Base-by-base conservation (phyloP, 169 alveolate species). In the Eimeria maxima region DNA sequence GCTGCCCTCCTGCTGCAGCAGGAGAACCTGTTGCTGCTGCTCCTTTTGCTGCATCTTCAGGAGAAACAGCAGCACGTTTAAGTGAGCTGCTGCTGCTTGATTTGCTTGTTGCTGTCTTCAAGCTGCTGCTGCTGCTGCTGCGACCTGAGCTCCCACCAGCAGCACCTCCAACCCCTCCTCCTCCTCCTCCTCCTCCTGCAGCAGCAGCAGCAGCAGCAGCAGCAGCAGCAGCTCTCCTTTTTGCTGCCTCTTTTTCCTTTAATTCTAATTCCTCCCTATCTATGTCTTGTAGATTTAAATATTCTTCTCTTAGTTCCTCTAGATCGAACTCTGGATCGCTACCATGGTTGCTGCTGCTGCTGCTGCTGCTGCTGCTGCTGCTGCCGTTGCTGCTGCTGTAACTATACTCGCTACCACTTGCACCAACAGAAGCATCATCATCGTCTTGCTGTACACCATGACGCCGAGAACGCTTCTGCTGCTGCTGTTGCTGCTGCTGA, bases 351-450 rank as follows among this genome's bases (percentile, higher is more conserved):
- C 14, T 38, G 81, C 81, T 71, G 81, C 81, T 71, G 81, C 81
- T 71, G 81, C 81, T 71, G 81, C 81, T 71, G 67, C 67, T 57
- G 67, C 67, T 57, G 10, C 67, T 5, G n/a, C n/a, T n/a, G n/a
- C n/a, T n/a, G n/a, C n/a, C n/a, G 67, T 18, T 57, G 67, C 67
- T 57, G 67, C 67, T 57, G 81, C 81, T 71, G 47, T 38, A 71
- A 20, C 81, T 71, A 45, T 71, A 71, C 45, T 71, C 81, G 22
- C 81, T 71, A 7, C 81, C 81, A 7, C 47, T 71, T 5, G 81
- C 81, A 29, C 45, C 53, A 38, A n/a, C n/a, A n/a, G n/a, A 38
- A 24, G 18, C 81, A 29, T 71, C 81, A 2, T 4, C 45, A 20
- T 71, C 81, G 4, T 24, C 81, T 45, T 29, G 81, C 81, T 71